phyloP scores from a whole-genome alignment of 331 rosid species.

The Acacia pycnantha region DNA sequence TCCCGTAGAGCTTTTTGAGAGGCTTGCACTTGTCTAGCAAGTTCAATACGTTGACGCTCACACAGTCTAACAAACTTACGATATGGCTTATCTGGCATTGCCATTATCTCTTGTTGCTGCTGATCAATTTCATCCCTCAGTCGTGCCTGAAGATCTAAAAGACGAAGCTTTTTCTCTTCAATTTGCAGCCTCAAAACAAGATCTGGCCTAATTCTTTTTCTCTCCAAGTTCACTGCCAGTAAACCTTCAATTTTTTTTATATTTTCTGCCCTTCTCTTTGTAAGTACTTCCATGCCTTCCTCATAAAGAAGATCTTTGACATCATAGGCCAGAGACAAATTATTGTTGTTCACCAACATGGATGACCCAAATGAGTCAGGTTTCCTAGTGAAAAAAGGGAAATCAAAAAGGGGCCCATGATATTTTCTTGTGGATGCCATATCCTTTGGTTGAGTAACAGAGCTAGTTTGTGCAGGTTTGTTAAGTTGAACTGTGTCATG shows the following conservation, averaged over 20 bases:
- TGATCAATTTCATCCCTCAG: conserved; percentile 95
- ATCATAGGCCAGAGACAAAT: conserved; percentile 84
- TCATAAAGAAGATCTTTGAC: conserved; percentile 91
- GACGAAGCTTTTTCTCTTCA: conserved; percentile 94
- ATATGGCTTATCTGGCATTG: conserved; percentile 98
- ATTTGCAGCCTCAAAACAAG: conserved; percentile 93
- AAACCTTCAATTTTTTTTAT: conserved; percentile 91
- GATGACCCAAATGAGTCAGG: conserved; percentile 93
- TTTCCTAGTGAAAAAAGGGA: conserved; percentile 93
- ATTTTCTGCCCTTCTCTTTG: conserved; percentile 80
- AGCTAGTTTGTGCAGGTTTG: conserved; percentile 66
- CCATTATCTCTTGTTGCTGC: conserved; percentile 99
- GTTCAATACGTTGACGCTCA: conserved; percentile 97
- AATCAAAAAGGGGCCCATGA: conserved; percentile 97
- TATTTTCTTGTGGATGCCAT: conserved; percentile 75
- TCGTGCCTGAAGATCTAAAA: conserved; percentile 85
- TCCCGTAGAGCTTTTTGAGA: conserved; percentile 91
- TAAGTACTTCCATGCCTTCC: conserved; percentile 88
- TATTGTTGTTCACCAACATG: conserved; percentile 66
- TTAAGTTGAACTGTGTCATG: conserved; percentile 63
- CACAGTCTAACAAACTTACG: conserved; percentile 95
- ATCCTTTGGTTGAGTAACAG: conserved; percentile 75
- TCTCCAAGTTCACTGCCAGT: conserved; percentile 86
- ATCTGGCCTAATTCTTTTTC: conserved; percentile 97
- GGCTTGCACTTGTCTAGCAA: conserved; percentile 92